Base-by-base conservation (phyloP, 768 basidiomycete genomes). In the Pulveroboletus sp. region DNA sequence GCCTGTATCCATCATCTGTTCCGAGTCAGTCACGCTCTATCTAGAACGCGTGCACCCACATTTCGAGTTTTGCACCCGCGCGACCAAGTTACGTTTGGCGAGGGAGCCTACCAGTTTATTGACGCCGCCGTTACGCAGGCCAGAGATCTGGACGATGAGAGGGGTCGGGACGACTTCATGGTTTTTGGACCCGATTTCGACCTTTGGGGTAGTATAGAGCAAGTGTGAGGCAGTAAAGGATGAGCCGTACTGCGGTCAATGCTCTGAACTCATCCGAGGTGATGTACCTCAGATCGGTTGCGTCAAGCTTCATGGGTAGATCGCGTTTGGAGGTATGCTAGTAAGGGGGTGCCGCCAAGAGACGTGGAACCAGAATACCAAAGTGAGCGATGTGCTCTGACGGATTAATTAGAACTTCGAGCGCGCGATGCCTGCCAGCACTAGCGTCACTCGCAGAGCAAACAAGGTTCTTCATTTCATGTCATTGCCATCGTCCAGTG, bases 141-240 rank as follows among this genome's bases (percentile, higher is more conserved):
- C 89, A 4, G 93, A 93, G 36, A 98, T 87, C 68, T 95, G 92
- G 5, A 87, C 85, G 54, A 98, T 90, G 57, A 98, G 80, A 0
- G 80, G 69, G 8, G 88, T 84, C 3, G 96, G 96, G 13, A 99
- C 94, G 31, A 96, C 79, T 69, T 98, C 89, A 62, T 99, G 96
- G 65, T 98, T 98, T 74, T 96, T 96, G 5, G 90, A 93, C 17
- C 95, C 96, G 78, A 95, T 92, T 73, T 99, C 96, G 30, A 90
- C 90, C 94, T 97, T 38, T 10, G 14, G 14, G 22, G 47, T 14
- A n/a, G 29, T 23, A 40, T 35, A 29, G 60, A n/a, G n/a, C 45
- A 35, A 26, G 20, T 16, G 54, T 3, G 36, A 41, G 44, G 54
- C 39, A 31, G 43, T 44, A 20, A 13, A 43, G 36, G 23, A 44